Percentiles rank a stretch among this genome's conserved stretches.
Conservation (phyloP, 257 asterid species). For the Leonotis leonurus region DNA sequence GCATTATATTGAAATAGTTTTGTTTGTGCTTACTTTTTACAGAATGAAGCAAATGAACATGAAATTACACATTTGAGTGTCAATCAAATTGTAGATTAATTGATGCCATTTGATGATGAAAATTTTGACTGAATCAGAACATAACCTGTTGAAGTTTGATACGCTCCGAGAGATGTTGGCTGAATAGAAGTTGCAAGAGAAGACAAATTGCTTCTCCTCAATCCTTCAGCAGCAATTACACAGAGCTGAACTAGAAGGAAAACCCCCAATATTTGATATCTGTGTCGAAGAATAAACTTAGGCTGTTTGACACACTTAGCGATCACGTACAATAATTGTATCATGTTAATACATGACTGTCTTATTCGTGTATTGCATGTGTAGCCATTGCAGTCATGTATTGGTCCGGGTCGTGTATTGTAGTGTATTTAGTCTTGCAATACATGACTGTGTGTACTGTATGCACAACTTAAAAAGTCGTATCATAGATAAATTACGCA, state of each 20-base stretch:
- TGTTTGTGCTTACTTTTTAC: not conserved
- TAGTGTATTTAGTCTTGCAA: no score
- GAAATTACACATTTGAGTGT: not conserved
- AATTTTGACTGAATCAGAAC: no score
- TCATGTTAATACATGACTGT: no score
- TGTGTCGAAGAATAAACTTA: conserved; percentile 28
- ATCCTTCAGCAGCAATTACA: conserved; percentile 84
- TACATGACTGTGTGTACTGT: no score
- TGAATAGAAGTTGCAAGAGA: conserved; percentile 70
- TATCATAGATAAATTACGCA: no score
- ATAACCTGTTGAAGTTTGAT: conserved; percentile 68
- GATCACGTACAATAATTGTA: no score
- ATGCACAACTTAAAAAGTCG: no score
- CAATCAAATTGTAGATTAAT: not conserved
- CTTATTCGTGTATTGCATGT: no score
- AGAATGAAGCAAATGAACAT: not conserved
- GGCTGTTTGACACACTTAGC: no score
- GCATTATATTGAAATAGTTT: not conserved
- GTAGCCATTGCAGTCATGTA: no score
- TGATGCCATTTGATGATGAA: no score
- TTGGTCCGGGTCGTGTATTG: no score
- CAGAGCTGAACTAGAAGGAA: conserved; percentile 95
- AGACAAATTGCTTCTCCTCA: conserved; percentile 79
- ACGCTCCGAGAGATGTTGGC: conserved; percentile 62
- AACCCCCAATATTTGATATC: conserved; percentile 96